Base-by-base conservation (phyloP, 139 green algal genomes). In the Zygnema circumcarinatum region DNA sequence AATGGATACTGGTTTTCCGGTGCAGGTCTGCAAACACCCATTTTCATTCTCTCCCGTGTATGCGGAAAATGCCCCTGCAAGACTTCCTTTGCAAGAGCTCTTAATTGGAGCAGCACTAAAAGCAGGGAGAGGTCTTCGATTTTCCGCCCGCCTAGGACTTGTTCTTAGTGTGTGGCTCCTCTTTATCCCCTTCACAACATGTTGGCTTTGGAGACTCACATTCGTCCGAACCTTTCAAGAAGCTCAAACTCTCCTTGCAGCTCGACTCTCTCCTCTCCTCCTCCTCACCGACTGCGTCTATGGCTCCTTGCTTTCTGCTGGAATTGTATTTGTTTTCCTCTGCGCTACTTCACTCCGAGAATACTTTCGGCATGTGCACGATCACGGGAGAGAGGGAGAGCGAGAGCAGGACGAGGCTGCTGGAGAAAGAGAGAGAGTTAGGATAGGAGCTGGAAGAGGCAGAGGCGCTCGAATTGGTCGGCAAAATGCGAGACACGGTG, bases 1-100 rank as follows among this genome's bases (percentile, higher is more conserved):
- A n/a, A n/a, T n/a, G n/a, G n/a, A n/a, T n/a, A n/a, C n/a, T n/a
- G n/a, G n/a, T n/a, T n/a, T n/a, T n/a, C n/a, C n/a, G n/a, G n/a
- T 62, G 47, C 83, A 88, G 83, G 85, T 95, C 0, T 95, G 93
- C 87, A 93, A 94, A 76, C 86, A 93, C 79, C 52, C 81, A 33
- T 95, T 95, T 67, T 74, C 38, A 38, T 95, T 95, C 85, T 93
- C 92, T 2, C 92, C 93, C 0, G 62, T 95, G 2, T 95, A 95
- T 62, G 86, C 90, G 16, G 62, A 88, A 29, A 85, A 95, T 62
- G 89, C 93, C 0, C 93, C 93, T 1, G 25, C 68, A 16, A 52
- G 2, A 2, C 85, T 95, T 47, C 88, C 93, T 7, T 83, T 73
- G 32, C 53, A 82, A 2, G 93, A 95, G 73, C 79, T 95, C 20